Evolutionary conservation across 345 rosid species (phyloP).

Genomic region (Microcos paniculata): DNA sequence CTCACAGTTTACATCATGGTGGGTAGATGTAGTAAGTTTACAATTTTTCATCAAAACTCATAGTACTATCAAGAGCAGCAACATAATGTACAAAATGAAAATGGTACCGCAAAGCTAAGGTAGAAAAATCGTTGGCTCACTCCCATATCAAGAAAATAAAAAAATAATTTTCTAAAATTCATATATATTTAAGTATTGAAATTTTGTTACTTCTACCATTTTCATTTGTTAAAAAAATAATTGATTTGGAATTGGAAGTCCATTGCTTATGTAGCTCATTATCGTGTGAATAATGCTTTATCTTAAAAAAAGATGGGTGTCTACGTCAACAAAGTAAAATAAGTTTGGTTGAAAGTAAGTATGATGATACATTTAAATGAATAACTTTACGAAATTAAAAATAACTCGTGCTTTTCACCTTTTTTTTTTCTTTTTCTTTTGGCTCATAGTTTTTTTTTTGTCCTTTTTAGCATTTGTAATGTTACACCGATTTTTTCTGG

Average conservation of each 20-base stretch:
- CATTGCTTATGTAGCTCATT: background rate
- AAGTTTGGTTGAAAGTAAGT: background rate
- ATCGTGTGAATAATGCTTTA: background rate
- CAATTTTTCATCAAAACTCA: background rate
- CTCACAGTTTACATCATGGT: slow-evolving; percentile 15
- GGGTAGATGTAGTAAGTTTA: background rate
- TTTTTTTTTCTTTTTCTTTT: background rate
- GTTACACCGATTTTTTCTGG: background rate
- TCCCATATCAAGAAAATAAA: background rate
- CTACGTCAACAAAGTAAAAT: background rate
- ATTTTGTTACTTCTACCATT: too few relatives aligned
- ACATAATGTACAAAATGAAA: too few relatives aligned
- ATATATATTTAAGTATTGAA: background rate
- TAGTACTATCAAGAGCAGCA: background rate
- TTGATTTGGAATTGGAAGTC: background rate
- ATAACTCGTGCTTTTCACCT: background rate
- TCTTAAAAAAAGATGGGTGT: background rate
- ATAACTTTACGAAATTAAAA: too few relatives aligned
- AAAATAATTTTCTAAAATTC: background rate
- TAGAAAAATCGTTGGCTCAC: background rate
- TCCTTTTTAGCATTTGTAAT: background rate
- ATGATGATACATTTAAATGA: too few relatives aligned
- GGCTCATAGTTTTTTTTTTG: too few relatives aligned
- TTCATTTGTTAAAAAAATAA: too few relatives aligned
- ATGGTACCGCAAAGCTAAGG: background rate